Base-by-base conservation (phyloP, 2,329 filamentous ascomycete species). In the Exophiala dermatitidis region DNA sequence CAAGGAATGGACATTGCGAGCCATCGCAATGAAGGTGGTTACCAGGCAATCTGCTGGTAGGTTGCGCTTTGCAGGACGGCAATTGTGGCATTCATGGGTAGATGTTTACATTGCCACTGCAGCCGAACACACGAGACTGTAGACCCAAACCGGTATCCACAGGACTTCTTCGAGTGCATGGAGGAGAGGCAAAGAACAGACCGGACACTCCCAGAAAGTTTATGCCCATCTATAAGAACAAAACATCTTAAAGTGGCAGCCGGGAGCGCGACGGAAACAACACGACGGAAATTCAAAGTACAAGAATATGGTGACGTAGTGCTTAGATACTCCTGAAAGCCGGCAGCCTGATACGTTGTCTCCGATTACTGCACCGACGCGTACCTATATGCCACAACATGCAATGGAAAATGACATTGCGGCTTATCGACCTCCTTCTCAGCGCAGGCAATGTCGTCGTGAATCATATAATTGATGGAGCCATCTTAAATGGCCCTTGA, bases 1-100 rank as follows among this genome's bases (percentile, higher is more conserved):
- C 60, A 80, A 81, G 8, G 79, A 84, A 67, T 87, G 84, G 45
- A 71, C 63, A 59, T 68, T 64, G 56, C 67, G 68, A 47, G 71
- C 64, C 71, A 73, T 74, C 46, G 50, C 43, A 37, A 45, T 10
- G 30, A 46, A 28, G 40, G 31, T 19, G 7, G 12, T 38, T n/a
- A 38, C 36, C 6, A 8, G 36, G 9, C 6, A 8, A n/a, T n/a
- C 36, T 8, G 36, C 19, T 38, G 36, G 12, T 4, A 38, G 36
- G 19, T 19, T 19, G 19, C 19, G 19, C 19, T 19, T 19, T 19
- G 19, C 19, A 19, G 19, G 19, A 19, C 6, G 38, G 38, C 38
- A 8, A 36, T 36, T 7, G 7, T 36, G 33, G 7, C 7, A 36
- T n/a, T 36, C 7, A 36, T 36, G 33, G 33, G n/a, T n/a, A 36